These are phyloP conservation scores for Epichloe amarillans DNA, from an alignment of 2,329 filamentous ascomycete species.

Conservation along the genomic window DNA sequence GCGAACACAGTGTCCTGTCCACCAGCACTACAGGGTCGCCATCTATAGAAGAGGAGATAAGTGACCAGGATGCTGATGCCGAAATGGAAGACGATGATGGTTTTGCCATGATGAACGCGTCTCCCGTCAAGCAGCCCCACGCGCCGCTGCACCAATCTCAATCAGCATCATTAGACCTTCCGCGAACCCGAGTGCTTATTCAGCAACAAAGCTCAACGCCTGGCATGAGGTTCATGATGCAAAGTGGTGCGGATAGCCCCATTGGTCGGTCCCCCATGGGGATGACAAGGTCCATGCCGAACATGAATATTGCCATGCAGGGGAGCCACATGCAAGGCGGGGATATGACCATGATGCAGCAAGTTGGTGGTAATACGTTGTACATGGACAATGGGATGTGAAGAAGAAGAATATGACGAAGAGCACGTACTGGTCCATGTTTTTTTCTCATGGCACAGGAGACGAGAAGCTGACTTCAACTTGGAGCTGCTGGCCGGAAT, in stretches of 20 bases:
- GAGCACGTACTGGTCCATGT: no score
- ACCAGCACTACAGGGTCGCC: constrained; percentile 23
- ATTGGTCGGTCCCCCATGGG: constrained; percentile 24
- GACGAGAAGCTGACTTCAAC: neutral
- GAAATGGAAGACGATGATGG: constrained; percentile 48
- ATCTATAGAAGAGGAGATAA: constrained; percentile 25
- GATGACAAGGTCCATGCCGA: constrained; percentile 32
- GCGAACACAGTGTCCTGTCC: constrained; percentile 20
- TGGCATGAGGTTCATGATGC: constrained; percentile 30
- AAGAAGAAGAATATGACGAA: neutral
- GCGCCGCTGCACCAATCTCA: constrained; percentile 27
- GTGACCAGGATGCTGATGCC: constrained; percentile 26
- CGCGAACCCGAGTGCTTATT: constrained; percentile 25
- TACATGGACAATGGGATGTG: constrained; percentile 29
- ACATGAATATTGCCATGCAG: constrained; percentile 30
- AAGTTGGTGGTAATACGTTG: constrained; percentile 34
- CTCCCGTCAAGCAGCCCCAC: constrained; percentile 23
- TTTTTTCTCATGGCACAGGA: neutral
- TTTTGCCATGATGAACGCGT: constrained; percentile 36
- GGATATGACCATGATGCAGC: constrained; percentile 34
- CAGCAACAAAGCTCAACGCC: constrained; percentile 17
- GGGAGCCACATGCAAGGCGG: constrained; percentile 25
- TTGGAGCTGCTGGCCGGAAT: neutral
- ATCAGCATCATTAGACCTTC: constrained; percentile 29
- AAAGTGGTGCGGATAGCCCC: constrained; percentile 24